Evolutionary conservation across 345 rosid species (phyloP).

Genomic region (Isatis tinctoria): DNA sequence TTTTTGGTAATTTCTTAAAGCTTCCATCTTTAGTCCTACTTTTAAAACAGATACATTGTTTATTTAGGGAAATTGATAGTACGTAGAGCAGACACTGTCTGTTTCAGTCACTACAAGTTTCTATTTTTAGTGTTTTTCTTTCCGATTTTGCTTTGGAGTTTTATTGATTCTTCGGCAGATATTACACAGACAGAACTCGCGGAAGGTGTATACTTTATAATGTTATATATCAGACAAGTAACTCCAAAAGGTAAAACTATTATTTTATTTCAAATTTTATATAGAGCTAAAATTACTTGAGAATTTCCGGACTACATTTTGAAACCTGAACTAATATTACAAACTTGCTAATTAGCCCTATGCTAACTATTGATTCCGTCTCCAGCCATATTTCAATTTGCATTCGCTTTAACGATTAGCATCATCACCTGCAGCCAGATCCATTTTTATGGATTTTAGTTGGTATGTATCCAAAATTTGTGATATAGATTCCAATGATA

Average conservation of each 20-base stretch:
- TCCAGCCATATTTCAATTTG: not conserved
- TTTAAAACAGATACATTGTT: not conserved
- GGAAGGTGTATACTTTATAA: not conserved
- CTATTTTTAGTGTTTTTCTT: not conserved
- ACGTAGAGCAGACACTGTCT: not conserved
- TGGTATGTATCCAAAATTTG: not conserved
- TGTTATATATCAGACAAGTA: not conserved
- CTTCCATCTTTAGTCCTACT: not conserved
- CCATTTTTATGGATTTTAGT: not conserved
- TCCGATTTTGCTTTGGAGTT: not conserved
- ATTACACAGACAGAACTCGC: not conserved
- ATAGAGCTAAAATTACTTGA: not conserved
- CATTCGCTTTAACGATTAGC: not conserved
- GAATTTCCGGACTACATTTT: not conserved
- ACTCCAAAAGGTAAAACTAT: not conserved
- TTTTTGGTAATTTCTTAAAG: not conserved
- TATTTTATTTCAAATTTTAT: not conserved
- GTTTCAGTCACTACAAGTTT: not conserved
- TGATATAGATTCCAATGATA: not conserved
- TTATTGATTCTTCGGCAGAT: not conserved
- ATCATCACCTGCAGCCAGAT: not conserved
- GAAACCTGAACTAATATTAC: not conserved
- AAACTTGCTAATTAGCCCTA: not conserved
- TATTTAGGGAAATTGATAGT: not conserved
- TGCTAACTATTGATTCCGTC: not conserved